Conservation (phyloP, 306 rosid genomes). For the Dicorynia guianensis region DNA sequence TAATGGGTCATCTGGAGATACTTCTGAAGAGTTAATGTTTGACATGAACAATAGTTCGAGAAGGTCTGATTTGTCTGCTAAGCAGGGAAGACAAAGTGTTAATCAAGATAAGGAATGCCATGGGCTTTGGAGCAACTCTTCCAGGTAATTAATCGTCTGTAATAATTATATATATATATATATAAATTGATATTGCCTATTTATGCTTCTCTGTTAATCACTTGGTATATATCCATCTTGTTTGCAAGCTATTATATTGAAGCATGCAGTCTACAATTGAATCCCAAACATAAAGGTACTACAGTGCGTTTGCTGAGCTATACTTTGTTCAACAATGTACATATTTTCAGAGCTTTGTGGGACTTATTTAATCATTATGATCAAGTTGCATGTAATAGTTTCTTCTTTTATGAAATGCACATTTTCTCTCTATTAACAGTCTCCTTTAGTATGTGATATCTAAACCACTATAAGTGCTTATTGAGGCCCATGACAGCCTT, state of each 20-base stretch:
- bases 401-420: background rate
- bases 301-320: background rate
- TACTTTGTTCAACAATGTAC: background rate
- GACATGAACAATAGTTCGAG: constrained; percentile 64
- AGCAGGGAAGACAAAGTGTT: constrained; percentile 60
- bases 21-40: constrained; percentile 70
- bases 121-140: constrained; percentile 89
- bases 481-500: no score
- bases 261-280: constrained; percentile 6
- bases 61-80: constrained; percentile 54
- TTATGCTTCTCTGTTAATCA: background rate
- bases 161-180: background rate
- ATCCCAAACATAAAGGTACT: background rate
- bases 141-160: constrained; percentile 67
- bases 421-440: background rate
- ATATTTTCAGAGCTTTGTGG: constrained; percentile 14
- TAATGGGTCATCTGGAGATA: constrained; percentile 92
- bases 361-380: background rate
- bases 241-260: background rate
- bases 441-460: background rate
- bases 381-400: constrained; percentile 7
- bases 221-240: background rate
- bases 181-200: background rate
- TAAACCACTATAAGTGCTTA: no score
- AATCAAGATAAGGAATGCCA: constrained; percentile 65